phyloP scores from a whole-genome alignment of 2,329 filamentous ascomycete species.

The Samsoniella hepiali region DNA sequence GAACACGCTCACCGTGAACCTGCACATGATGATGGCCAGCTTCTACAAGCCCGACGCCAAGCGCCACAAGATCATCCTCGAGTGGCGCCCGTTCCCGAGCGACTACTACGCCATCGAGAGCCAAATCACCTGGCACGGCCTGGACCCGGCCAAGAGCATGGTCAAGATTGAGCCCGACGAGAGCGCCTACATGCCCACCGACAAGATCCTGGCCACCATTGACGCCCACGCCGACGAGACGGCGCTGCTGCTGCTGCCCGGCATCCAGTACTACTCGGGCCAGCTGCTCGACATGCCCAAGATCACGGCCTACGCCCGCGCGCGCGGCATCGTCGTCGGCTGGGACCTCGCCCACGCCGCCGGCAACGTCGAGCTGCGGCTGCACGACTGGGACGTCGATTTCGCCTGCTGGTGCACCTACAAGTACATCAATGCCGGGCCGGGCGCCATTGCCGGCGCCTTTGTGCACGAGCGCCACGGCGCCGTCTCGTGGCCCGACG shows the following conservation, averaged over 20 bases:
- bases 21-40: constrained; percentile 79
- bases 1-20: constrained; percentile 79
- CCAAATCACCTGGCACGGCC: constrained; percentile 69
- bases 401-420: constrained; percentile 94
- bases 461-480: constrained; percentile 79
- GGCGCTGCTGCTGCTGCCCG: constrained; percentile 76
- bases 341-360: constrained; percentile 89
- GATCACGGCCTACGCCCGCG: constrained; percentile 75
- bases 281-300: constrained; percentile 79
- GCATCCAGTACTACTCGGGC: constrained; percentile 89
- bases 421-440: constrained; percentile 88
- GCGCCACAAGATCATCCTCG: constrained; percentile 77
- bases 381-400: constrained; percentile 89
- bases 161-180: constrained; percentile 67
- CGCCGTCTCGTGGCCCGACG: constrained; percentile 42
- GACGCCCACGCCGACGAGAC: constrained; percentile 69
- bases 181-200: constrained; percentile 62
- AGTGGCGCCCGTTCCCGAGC: constrained; percentile 86
- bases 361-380: constrained; percentile 73
- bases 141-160: constrained; percentile 65
- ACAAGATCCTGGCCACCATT: constrained; percentile 69
- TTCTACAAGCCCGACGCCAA: constrained; percentile 70
- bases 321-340: constrained; percentile 68
- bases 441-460: constrained; percentile 73
- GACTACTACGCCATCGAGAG: constrained; percentile 84